These are phyloP conservation scores for Amanita polypyramis DNA, from an alignment of 768 basidiomycete genomes.

Conservation along the genomic window DNA sequence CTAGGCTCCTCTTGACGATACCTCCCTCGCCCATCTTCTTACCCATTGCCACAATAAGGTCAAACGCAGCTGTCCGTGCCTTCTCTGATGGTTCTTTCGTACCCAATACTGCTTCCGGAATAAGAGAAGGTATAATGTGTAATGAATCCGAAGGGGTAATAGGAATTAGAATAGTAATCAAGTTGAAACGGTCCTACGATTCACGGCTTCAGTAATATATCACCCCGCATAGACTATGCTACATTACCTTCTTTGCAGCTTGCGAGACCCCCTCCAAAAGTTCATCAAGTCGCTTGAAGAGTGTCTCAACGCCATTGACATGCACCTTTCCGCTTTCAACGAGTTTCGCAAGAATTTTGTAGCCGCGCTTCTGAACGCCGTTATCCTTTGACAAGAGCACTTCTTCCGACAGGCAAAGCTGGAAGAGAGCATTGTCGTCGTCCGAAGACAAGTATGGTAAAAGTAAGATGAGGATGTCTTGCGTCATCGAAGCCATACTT, in stretches of 20 bases:
- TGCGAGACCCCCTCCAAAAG: slow-evolving; percentile 55
- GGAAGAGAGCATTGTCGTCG: slow-evolving; percentile 57
- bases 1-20: slow-evolving; percentile 59
- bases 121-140: slow-evolving; percentile 78
- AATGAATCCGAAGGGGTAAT: slow-evolving; percentile 59
- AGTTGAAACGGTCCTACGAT: slow-evolving; percentile 67
- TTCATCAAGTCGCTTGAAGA: slow-evolving; percentile 57
- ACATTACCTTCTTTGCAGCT: slow-evolving; percentile 75
- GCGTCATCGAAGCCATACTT: slow-evolving; percentile 50
- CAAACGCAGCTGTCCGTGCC: slow-evolving; percentile 81
- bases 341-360: slow-evolving; percentile 74
- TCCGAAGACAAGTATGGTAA: slow-evolving; percentile 58
- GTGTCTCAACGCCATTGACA: slow-evolving; percentile 37
- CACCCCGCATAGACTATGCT: not conserved
- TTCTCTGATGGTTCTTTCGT: slow-evolving; percentile 97
- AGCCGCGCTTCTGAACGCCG: slow-evolving; percentile 91
- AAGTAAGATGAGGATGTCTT: slow-evolving; percentile 81
- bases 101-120: slow-evolving; percentile 90
- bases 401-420: slow-evolving; percentile 52
- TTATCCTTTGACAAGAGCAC: slow-evolving; percentile 74
- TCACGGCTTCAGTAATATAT: slow-evolving; percentile 7
- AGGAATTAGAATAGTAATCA: slow-evolving; percentile 62
- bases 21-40: slow-evolving; percentile 86
- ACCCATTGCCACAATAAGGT: slow-evolving; percentile 85
- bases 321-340: slow-evolving; percentile 52